Conservation (phyloP, 2,329 filamentous ascomycete genomes). For the Penicillium expansum region DNA sequence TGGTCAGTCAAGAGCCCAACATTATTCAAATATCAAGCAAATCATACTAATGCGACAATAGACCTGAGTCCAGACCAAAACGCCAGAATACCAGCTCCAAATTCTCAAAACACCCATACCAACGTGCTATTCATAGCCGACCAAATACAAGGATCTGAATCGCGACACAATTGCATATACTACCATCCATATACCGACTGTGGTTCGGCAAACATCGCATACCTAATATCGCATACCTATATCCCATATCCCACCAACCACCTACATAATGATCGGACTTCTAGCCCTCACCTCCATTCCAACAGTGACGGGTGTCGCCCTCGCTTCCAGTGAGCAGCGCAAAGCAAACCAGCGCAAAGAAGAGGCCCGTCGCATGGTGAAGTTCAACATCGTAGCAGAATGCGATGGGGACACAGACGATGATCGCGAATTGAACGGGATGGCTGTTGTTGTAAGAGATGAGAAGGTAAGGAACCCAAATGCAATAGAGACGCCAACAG, state of each 20-base stretch:
- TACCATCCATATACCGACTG: background rate
- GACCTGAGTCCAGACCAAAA: background rate
- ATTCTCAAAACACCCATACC: background rate
- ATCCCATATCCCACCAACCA: constrained; percentile 3
- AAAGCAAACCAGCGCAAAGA: constrained; percentile 44
- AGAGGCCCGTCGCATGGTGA: constrained; percentile 48
- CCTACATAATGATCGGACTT: constrained; percentile 40
- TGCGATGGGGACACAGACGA: constrained; percentile 35
- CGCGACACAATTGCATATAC: background rate
- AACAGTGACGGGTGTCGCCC: constrained; percentile 48
- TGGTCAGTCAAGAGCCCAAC: background rate
- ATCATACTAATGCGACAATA: background rate
- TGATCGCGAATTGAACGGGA: constrained; percentile 41
- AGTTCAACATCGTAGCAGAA: constrained; percentile 46
- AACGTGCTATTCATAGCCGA: background rate
- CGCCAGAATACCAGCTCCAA: background rate
- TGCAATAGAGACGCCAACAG: background rate
- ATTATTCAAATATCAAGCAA: background rate
- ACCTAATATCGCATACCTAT: background rate
- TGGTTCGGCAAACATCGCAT: background rate
- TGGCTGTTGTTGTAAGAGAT: constrained; percentile 45
- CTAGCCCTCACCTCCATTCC: constrained; percentile 43
- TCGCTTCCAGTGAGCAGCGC: constrained; percentile 47
- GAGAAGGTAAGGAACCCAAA: constrained; percentile 51
- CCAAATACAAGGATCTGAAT: background rate